These are phyloP conservation scores for Pythium apleroticum DNA, from an alignment of 352 stramenopile species.

Conservation along the genomic window DNA sequence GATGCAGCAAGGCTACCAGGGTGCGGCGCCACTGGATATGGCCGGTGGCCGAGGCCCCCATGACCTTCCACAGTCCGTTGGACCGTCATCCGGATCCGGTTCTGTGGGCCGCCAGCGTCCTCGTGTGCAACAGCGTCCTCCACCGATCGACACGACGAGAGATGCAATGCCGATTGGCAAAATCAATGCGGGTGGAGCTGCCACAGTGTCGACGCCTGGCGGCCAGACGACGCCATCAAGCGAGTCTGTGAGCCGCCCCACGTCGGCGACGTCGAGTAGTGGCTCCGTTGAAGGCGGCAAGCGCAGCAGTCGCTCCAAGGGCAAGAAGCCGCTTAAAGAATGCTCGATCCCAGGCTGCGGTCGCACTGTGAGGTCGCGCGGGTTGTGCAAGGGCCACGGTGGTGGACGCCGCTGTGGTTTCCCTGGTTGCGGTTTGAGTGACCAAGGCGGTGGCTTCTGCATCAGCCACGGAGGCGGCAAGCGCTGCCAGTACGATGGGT, in stretches of 20 bases:
- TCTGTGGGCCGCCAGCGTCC: slow-evolving; percentile 7
- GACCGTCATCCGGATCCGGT: neutral
- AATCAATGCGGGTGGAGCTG: slow-evolving; percentile 1
- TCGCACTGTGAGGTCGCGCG: slow-evolving; percentile 73
- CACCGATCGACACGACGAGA: slow-evolving; percentile 30
- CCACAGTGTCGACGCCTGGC: neutral
- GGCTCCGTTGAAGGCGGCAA: slow-evolving; percentile 16
- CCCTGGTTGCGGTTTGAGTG: slow-evolving; percentile 65
- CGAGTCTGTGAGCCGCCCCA: slow-evolving; percentile 19
- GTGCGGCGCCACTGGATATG: slow-evolving; percentile 13
- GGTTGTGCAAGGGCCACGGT: slow-evolving; percentile 79
- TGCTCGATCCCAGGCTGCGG: slow-evolving; percentile 76
- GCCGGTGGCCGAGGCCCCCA: slow-evolving; percentile 9
- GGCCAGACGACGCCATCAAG: slow-evolving; percentile 21
- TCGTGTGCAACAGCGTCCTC: slow-evolving; percentile 24
- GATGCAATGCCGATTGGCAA: slow-evolving; percentile 26
- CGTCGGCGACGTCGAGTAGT: slow-evolving; percentile 24
- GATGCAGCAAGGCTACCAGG: slow-evolving; percentile 23
- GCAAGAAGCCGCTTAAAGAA: slow-evolving; percentile 77
- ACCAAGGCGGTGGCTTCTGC: slow-evolving; percentile 78
- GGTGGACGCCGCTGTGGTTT: slow-evolving; percentile 73
- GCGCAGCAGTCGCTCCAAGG: slow-evolving; percentile 39
- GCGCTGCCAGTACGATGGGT: slow-evolving; percentile 71
- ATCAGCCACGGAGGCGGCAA: slow-evolving; percentile 85
- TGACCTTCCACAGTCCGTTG: slow-evolving; percentile 1